phyloP scores from a whole-genome alignment of 805 yeast species.

The Pichia insulana region DNA sequence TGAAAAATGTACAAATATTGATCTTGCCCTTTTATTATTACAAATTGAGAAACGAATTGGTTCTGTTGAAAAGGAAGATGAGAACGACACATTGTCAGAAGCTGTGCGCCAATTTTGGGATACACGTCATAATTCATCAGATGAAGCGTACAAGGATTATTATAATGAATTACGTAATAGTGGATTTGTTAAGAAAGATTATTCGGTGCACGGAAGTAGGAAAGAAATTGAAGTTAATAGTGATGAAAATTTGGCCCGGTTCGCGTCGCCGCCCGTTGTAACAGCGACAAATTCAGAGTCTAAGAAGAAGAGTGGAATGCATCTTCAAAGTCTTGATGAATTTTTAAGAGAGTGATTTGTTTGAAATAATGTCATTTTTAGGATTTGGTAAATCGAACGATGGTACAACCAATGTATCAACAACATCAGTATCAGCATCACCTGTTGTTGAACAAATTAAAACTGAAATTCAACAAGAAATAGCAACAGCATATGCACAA shows the following conservation, averaged over 20 bases:
- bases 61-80: background rate
- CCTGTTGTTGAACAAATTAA: conserved; percentile 56
- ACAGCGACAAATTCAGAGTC: no score
- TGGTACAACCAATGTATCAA: background rate
- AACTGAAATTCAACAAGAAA: conserved; percentile 65
- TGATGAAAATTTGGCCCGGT: no score
- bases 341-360: no score
- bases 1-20: conserved; percentile 21
- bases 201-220: background rate
- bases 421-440: conserved; percentile 23
- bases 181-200: background rate
- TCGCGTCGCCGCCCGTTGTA: no score
- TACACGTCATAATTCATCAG: background rate
- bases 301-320: no score
- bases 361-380: conserved; percentile 28
- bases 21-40: conserved; percentile 23
- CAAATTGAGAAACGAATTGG: conserved; percentile 19
- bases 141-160: background rate
- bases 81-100: background rate
- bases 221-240: no score
- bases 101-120: background rate
- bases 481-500: conserved; percentile 88
- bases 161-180: background rate
- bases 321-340: conserved; percentile 42
- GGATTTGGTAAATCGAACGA: conserved; percentile 22